phyloP scores from a whole-genome alignment of 1,284 basidiomycete genomes.

The Tylopilus sp. region DNA sequence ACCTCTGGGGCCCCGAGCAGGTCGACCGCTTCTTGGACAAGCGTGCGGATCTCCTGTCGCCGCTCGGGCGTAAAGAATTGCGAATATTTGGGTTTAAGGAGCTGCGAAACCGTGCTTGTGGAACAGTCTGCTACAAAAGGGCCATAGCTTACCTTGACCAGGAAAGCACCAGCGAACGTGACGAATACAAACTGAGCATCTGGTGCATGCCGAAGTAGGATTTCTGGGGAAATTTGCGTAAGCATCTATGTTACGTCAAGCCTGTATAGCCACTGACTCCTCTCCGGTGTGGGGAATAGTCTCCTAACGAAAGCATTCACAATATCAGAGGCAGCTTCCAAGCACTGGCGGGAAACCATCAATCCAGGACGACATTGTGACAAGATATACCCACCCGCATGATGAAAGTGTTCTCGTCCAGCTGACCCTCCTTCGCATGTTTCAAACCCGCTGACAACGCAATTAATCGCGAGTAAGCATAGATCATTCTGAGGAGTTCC shows the following conservation, averaged over 20 bases:
- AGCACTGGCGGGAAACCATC: slow-evolving; percentile 14
- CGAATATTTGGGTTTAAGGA: slow-evolving; percentile 70
- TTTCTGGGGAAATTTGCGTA: slow-evolving; percentile 35
- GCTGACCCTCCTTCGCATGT: slow-evolving; percentile 58
- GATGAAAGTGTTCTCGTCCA: slow-evolving; percentile 62
- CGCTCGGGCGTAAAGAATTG: slow-evolving; percentile 52
- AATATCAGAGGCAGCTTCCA: slow-evolving; percentile 44
- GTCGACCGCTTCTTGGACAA: slow-evolving; percentile 63
- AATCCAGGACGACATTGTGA: not conserved
- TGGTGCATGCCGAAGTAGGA: slow-evolving; percentile 70
- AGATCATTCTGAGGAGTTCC: slow-evolving; percentile 60
- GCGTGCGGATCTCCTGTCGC: slow-evolving; percentile 55
- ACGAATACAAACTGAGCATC: slow-evolving; percentile 81
- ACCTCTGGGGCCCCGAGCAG: slow-evolving; percentile 63
- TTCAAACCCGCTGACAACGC: slow-evolving; percentile 75
- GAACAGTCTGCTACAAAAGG: not conserved
- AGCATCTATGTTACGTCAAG: not conserved
- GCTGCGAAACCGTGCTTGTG: slow-evolving; percentile 35
- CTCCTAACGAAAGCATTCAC: slow-evolving; percentile 61
- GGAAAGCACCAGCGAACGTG: slow-evolving; percentile 79
- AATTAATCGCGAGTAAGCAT: slow-evolving; percentile 64
- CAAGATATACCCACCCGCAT: slow-evolving; percentile 50
- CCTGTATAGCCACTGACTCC: slow-evolving; percentile 40
- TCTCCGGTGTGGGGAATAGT: slow-evolving; percentile 48
- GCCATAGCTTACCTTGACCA: slow-evolving; percentile 56